Conservation (phyloP, 2,329 filamentous ascomycete genomes). For the Neopestalotiopsis sp. region DNA sequence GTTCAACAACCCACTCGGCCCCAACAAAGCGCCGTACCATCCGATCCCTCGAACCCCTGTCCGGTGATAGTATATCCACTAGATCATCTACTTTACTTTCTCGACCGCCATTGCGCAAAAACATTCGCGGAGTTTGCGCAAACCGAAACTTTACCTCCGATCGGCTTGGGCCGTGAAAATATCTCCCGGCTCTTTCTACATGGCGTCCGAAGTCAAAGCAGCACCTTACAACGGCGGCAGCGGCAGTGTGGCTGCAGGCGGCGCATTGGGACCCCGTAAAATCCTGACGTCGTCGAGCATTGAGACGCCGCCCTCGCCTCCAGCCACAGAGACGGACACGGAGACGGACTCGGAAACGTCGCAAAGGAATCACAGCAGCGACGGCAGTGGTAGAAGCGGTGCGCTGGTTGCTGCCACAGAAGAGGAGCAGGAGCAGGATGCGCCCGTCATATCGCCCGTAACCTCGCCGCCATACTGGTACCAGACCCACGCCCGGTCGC, state of each 20-base stretch:
- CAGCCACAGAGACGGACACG: constrained; percentile 3
- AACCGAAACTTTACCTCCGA: not conserved
- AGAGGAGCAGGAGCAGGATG: not conserved
- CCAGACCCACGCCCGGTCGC: constrained; percentile 38
- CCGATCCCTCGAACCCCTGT: not conserved
- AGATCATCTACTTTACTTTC: not conserved
- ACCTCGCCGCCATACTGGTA: constrained; percentile 47
- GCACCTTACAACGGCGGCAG: not conserved
- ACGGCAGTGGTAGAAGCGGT: not conserved
- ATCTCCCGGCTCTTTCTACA: not conserved
- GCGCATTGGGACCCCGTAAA: constrained; percentile 7
- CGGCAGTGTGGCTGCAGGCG: not conserved
- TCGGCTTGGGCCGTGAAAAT: not conserved
- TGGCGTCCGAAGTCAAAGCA: not conserved
- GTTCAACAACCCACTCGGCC: not conserved
- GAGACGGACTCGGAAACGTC: constrained; percentile 28
- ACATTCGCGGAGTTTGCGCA: not conserved
- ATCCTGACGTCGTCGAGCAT: constrained; percentile 6
- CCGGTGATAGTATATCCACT: not conserved
- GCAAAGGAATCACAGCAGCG: constrained; percentile 13
- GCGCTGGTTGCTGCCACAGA: not conserved
- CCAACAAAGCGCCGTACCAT: constrained; percentile 1
- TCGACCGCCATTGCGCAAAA: not conserved
- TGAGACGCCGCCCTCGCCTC: constrained; percentile 20
- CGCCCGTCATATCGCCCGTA: constrained; percentile 26